Percentiles rank a stretch among this genome's conserved stretches.
Evolutionary conservation across 2,329 filamentous ascomycete genomes (phyloP).

Genomic region (Aureobasidium vineae): DNA sequence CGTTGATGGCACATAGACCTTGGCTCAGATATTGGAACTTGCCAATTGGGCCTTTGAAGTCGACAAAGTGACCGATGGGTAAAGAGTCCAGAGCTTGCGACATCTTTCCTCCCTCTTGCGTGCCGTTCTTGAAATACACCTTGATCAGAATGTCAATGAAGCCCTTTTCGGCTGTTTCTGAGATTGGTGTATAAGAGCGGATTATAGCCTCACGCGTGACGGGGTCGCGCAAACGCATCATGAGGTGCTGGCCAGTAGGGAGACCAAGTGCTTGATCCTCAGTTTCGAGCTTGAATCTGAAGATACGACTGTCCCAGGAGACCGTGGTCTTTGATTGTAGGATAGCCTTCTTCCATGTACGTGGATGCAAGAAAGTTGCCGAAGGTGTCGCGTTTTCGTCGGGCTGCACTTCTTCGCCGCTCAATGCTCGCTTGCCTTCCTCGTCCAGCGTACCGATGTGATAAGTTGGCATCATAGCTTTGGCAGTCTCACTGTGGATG

Average conservation of each 20-base stretch:
- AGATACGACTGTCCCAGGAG: conserved; percentile 76
- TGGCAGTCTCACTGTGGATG: conserved; percentile 90
- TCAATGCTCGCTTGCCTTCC: conserved; percentile 55
- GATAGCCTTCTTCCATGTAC: conserved; percentile 69
- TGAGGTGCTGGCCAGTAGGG: conserved; percentile 81
- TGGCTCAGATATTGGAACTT: conserved; percentile 75
- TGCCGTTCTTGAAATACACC: conserved; percentile 65
- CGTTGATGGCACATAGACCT: conserved; percentile 63
- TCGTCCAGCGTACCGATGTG: conserved; percentile 77
- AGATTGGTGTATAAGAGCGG: conserved; percentile 83
- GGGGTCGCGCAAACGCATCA: conserved; percentile 76
- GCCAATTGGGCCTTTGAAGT: conserved; percentile 86
- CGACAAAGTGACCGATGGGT: conserved; percentile 68
- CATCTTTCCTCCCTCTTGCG: conserved; percentile 70
- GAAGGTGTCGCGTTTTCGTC: conserved; percentile 44
- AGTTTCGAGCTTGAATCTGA: conserved; percentile 76
- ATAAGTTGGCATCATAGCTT: conserved; percentile 81
- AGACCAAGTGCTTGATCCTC: conserved; percentile 68
- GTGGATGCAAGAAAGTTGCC: conserved; percentile 68
- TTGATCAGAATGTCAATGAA: conserved; percentile 76
- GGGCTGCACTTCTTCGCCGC: conserved; percentile 44
- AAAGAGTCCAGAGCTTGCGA: conserved; percentile 73
- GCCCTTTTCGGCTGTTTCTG: conserved; percentile 60
- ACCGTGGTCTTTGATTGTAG: conserved; percentile 67
- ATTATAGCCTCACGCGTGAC: conserved; percentile 71